These are phyloP conservation scores for Raphanus sativus DNA, from an alignment of 345 rosid species.

Conservation along the genomic window DNA sequence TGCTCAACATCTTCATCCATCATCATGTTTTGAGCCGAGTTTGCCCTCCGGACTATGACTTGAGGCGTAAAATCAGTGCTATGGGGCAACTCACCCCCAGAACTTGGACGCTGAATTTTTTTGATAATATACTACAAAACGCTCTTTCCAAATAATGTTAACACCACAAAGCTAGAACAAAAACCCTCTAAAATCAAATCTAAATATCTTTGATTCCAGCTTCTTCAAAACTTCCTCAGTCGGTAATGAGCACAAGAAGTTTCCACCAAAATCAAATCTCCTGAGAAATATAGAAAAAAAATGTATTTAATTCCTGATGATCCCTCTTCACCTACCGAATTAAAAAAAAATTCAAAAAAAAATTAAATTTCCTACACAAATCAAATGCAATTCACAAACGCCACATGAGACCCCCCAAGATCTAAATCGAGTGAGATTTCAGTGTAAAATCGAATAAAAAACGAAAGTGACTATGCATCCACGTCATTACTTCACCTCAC, in stretches of 20 bases:
- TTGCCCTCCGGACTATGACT: slow-evolving; percentile 44
- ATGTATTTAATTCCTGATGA: slow-evolving; percentile 4
- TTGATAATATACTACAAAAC: slow-evolving; percentile 9
- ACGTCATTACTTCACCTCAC: slow-evolving; percentile 15
- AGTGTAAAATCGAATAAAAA: not conserved
- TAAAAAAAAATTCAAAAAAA: not conserved
- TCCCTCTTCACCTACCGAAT: slow-evolving; percentile 30
- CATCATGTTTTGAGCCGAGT: slow-evolving; percentile 68
- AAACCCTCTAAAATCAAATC: not conserved
- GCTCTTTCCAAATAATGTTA: slow-evolving; percentile 1
- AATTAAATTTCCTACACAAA: not conserved
- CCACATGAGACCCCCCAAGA: not conserved
- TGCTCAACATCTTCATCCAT: slow-evolving; percentile 87
- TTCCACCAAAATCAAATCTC: slow-evolving; percentile 7
- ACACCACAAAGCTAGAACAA: slow-evolving; percentile 1
- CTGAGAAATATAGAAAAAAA: slow-evolving; percentile 16
- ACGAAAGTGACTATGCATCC: slow-evolving; percentile 5
- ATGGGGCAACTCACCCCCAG: slow-evolving; percentile 46
- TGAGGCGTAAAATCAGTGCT: slow-evolving; percentile 37
- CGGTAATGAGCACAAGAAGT: slow-evolving; percentile 1
- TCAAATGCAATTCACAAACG: not conserved
- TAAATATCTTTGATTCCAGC: slow-evolving; percentile 19
- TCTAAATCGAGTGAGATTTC: slow-evolving; percentile 19
- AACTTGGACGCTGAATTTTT: slow-evolving; percentile 45
- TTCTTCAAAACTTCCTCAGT: slow-evolving; percentile 27